phyloP scores from a whole-genome alignment of 345 rosid genomes.

The Eucalyptus camaldulensis region DNA sequence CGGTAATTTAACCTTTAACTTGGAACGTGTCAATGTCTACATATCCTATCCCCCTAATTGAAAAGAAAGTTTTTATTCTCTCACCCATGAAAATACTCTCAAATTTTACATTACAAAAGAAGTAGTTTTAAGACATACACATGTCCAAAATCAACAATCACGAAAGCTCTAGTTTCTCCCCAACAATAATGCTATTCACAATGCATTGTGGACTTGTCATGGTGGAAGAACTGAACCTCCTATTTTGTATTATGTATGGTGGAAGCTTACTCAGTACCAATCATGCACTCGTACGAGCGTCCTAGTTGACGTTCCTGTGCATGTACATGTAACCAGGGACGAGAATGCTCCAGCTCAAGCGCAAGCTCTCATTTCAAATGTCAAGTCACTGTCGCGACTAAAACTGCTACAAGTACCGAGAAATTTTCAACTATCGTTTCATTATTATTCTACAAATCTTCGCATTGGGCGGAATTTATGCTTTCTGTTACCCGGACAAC shows the following conservation, averaged over 20 bases:
- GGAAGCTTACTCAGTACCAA: not conserved
- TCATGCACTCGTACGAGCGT: not conserved
- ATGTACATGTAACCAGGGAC: not conserved
- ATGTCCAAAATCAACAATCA: not conserved
- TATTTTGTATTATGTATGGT: not conserved
- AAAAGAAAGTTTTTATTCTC: no score
- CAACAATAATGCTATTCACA: not conserved
- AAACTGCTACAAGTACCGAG: not conserved
- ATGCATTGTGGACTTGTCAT: not conserved
- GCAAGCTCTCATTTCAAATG: not conserved
- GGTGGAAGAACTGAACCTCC: not conserved
- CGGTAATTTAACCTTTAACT: accelerated
- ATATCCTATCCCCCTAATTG: accelerated
- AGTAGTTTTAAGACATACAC: no score
- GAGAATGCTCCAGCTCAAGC: not conserved
- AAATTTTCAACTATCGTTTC: not conserved
- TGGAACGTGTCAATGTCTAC: accelerated
- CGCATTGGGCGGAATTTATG: not conserved
- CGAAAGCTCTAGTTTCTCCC: not conserved
- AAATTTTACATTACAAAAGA: no score
- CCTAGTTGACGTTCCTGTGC: not conserved
- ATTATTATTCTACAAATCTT: not conserved
- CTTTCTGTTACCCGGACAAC: not conserved
- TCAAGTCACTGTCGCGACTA: not conserved
- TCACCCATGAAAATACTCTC: accelerated